Conservation (phyloP, 768 basidiomycete species). For the Suillus clintonianus region DNA sequence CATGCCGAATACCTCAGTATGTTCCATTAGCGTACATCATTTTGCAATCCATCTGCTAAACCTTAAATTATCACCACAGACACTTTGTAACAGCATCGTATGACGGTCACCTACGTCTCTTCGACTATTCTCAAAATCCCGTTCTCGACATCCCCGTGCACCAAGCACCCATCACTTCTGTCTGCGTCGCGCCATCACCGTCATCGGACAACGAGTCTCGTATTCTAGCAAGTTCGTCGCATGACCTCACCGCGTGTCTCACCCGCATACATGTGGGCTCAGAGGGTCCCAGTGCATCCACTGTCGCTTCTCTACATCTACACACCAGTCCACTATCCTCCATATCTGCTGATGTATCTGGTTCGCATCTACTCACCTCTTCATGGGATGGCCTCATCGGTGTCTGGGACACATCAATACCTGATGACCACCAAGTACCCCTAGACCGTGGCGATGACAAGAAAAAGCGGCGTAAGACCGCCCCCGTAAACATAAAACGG, state of each 20-base stretch:
- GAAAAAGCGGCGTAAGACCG: slow-evolving; percentile 67
- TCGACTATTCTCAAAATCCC: slow-evolving; percentile 67
- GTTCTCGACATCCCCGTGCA: slow-evolving; percentile 55
- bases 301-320: slow-evolving; percentile 72
- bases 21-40: slow-evolving; percentile 7
- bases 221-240: slow-evolving; percentile 69
- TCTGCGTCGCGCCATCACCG: slow-evolving; percentile 51
- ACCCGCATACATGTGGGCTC: slow-evolving; percentile 23
- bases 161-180: slow-evolving; percentile 66
- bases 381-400: slow-evolving; percentile 90
- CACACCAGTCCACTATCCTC: slow-evolving; percentile 84
- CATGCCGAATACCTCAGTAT: slow-evolving; percentile 59
- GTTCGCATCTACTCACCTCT: slow-evolving; percentile 72
- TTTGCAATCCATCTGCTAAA: not conserved
- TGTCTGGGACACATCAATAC: slow-evolving; percentile 71
- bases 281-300: slow-evolving; percentile 33
- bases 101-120: slow-evolving; percentile 73
- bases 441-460: slow-evolving; percentile 19
- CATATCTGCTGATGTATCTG: slow-evolving; percentile 54
- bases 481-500: slow-evolving; percentile 42
- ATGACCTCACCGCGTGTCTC: slow-evolving; percentile 74
- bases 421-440: slow-evolving; percentile 62
- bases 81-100: slow-evolving; percentile 80
- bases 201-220: slow-evolving; percentile 32
- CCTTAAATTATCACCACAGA: slow-evolving; percentile 36